Evolutionary conservation across 2,329 filamentous ascomycete species (phyloP).

Genomic region (Colletotrichum gigasporum): DNA sequence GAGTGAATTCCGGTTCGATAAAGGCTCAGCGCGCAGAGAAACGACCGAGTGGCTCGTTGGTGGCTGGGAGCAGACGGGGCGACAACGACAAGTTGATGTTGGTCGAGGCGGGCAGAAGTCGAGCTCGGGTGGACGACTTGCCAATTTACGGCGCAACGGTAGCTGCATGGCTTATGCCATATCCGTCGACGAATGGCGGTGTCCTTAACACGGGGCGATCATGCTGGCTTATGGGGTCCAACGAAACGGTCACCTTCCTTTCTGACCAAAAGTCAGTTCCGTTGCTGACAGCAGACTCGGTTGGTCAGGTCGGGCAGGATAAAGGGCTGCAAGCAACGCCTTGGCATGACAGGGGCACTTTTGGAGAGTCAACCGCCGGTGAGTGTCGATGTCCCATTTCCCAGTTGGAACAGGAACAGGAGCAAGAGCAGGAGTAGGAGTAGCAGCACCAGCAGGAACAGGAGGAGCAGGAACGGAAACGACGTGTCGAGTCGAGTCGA

Average conservation of each 20-base stretch:
- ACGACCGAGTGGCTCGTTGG: not conserved
- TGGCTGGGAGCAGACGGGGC: not conserved
- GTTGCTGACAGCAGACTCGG: conserved; percentile 35
- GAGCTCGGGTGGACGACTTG: not conserved
- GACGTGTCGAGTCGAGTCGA: not conserved
- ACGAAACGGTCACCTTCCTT: not conserved
- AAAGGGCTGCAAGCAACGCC: conserved; percentile 28
- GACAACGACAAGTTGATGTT: not conserved
- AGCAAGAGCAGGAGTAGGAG: not conserved
- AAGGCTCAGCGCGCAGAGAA: not conserved
- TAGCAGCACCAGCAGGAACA: too few species aligned
- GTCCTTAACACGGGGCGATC: conserved; percentile 1
- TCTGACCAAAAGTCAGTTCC: conserved; percentile 15
- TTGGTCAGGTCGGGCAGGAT: conserved; percentile 34
- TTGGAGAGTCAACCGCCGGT: conserved; percentile 34
- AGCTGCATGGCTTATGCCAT: conserved; percentile 1
- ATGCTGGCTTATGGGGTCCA: not conserved
- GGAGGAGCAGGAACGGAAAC: not conserved
- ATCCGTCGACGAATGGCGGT: conserved; percentile 18
- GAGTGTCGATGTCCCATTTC: conserved; percentile 3
- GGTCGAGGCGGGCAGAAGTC: not conserved
- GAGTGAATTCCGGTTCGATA: not conserved
- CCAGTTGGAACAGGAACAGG: not conserved
- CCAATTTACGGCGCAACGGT: not conserved
- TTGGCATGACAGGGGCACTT: conserved; percentile 42